phyloP scores from a whole-genome alignment of 2,329 filamentous ascomycete genomes.

The Aspergillus sp. region DNA sequence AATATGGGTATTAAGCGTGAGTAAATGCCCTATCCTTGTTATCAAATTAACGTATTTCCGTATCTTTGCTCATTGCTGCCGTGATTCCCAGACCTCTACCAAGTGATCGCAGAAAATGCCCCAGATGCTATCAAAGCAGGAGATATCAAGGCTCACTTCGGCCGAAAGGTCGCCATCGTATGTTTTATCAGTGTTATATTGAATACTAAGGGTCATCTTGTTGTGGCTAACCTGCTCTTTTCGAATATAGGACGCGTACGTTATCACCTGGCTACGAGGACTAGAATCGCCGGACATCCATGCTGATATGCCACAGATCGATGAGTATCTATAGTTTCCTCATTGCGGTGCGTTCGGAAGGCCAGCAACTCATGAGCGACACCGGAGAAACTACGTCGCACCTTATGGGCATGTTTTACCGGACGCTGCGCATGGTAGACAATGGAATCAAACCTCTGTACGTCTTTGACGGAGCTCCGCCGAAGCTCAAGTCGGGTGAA shows the following conservation, averaged over 20 bases:
- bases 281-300: not conserved
- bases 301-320: slow-evolving; percentile 57
- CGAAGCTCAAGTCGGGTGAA: slow-evolving; percentile 96
- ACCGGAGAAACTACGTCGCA: slow-evolving; percentile 96
- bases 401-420: slow-evolving; percentile 99
- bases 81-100: slow-evolving; percentile 61
- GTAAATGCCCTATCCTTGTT: slow-evolving; percentile 17
- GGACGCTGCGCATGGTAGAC: slow-evolving; percentile 95
- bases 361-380: slow-evolving; percentile 94
- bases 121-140: slow-evolving; percentile 95
- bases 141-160: slow-evolving; percentile 98
- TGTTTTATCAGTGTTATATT: slow-evolving; percentile 38
- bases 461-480: slow-evolving; percentile 94
- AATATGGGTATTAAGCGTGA: slow-evolving; percentile 55
- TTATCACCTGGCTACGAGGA: not conserved
- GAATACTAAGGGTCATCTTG: slow-evolving; percentile 12
- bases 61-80: not conserved
- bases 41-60: not conserved
- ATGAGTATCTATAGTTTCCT: slow-evolving; percentile 99
- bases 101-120: slow-evolving; percentile 85
- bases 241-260: slow-evolving; percentile 58
- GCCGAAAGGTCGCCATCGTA: slow-evolving; percentile 96
- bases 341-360: slow-evolving; percentile 93
- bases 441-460: slow-evolving; percentile 98
- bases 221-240: not conserved